These are phyloP conservation scores for Ascodesmis nigricans DNA, from an alignment of 495 filamentous ascomycete species.

Conservation along the genomic window DNA sequence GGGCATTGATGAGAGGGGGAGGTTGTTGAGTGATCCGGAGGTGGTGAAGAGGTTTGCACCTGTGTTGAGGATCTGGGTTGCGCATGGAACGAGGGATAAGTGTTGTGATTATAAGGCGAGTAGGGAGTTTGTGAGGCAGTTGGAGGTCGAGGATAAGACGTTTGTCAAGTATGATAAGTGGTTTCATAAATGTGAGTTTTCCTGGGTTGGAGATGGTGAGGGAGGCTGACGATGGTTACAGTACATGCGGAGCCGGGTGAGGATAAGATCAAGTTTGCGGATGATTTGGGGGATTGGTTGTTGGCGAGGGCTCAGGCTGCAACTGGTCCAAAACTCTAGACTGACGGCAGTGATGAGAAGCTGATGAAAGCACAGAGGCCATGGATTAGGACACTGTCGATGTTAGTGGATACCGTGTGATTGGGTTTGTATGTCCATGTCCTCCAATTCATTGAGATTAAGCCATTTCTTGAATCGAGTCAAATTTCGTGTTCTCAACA, in stretches of 20 bases:
- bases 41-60: conserved; percentile 22
- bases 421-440: too few species aligned
- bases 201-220: neutral
- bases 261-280: conserved; percentile 36
- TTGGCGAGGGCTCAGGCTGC: conserved; percentile 32
- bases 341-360: too few species aligned
- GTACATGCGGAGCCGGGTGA: conserved; percentile 49
- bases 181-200: conserved; percentile 39
- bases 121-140: conserved; percentile 31
- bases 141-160: conserved; percentile 36
- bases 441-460: too few species aligned
- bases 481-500: too few species aligned
- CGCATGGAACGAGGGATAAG: conserved; percentile 45
- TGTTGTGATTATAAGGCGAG: conserved; percentile 2
- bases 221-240: conserved; percentile 6
- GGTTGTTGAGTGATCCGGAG: conserved; percentile 21
- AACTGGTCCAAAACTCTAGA: too few species aligned
- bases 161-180: conserved; percentile 57
- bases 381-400: too few species aligned
- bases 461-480: too few species aligned
- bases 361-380: too few species aligned
- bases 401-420: too few species aligned
- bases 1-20: conserved; percentile 51
- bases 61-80: conserved; percentile 40
- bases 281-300: conserved; percentile 58